Evolutionary conservation across 176 grass and related monocot genomes (phyloP), one percentile per base, ranked within the genome.

Genomic region (Cymbopogon citratus): DNA sequence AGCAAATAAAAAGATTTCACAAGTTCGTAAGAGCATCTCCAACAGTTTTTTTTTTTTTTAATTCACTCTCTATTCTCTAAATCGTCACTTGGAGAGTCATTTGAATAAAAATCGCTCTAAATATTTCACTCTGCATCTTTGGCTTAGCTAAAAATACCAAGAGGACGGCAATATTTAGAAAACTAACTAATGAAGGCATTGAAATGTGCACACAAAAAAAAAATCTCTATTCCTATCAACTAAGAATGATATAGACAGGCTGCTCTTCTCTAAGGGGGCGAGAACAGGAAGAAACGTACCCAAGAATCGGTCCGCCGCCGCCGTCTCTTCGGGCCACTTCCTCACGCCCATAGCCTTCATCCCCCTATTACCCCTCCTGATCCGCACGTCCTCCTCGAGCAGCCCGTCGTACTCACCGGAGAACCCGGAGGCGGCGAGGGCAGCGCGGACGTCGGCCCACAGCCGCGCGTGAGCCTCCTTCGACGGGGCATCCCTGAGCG

Each of bases 381-480:
- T 65, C 35, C 52, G 66, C 64, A 69, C 69, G 4, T 71, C 73
- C 31, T 76, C 69, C 19, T 77, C 76, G 7, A 78, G 43, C 21
- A 97, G 75, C 43, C 78, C 87, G 71, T 94, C 88, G 8, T 89
- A 91, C 13, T 92, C 84, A 11, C 71, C 77, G 21, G 84, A 77
- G 39, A 84, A 89, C 16, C 87, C 75, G 7, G 76, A 77, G 18
- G 81, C 71, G 3, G 81, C 88, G 52, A 94, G 90, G 60, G 74
- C 79, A 15, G 66, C 59, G 76, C 81, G 89, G n/a, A 75, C 90
- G 81, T 80, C 84, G 71, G 84, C 81, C 84, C 92, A 98, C 33
- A 51, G 4, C 25, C 45, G 52, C 67, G 31, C 74, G 48, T 98
- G 95, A 49, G 35, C 77, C 65, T 85, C 82, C n/a, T 14, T 54